Evolutionary conservation across 495 filamentous ascomycete species (phyloP).

Genomic region (Hypoxylon fragiforme): DNA sequence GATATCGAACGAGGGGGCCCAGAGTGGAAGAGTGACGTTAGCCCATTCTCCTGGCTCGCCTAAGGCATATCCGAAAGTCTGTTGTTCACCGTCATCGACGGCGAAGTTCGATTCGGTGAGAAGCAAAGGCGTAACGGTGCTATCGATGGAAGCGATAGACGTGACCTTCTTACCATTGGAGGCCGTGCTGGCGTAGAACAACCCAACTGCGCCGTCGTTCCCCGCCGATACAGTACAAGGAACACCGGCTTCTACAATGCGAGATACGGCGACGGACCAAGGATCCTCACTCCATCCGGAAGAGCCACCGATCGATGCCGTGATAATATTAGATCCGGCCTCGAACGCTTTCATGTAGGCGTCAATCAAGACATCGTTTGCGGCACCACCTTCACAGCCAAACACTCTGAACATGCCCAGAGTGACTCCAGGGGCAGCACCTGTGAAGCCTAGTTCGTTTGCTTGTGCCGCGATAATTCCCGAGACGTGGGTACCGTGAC

Average conservation of each 20-base stretch:
- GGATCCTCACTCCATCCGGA: constrained; percentile 60
- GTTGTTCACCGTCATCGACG: constrained; percentile 29
- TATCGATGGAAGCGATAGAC: constrained; percentile 59
- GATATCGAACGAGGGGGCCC: constrained; percentile 53
- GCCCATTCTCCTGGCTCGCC: constrained; percentile 45
- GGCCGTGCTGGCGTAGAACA: constrained; percentile 59
- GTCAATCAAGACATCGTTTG: constrained; percentile 57
- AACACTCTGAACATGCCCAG: constrained; percentile 60
- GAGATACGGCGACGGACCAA: constrained; percentile 56
- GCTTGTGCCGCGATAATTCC: constrained; percentile 59
- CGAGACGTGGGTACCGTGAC: constrained; percentile 54
- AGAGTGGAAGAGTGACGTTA: constrained; percentile 51
- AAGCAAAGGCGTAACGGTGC: constrained; percentile 45
- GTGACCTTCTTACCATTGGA: constrained; percentile 55
- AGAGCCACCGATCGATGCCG: constrained; percentile 60
- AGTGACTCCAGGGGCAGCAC: constrained; percentile 57
- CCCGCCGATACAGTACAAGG: constrained; percentile 59
- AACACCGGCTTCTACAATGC: constrained; percentile 59
- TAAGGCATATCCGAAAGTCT: constrained; percentile 44
- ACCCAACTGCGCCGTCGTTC: constrained; percentile 54
- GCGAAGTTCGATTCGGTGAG: constrained; percentile 43
- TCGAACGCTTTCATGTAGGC: constrained; percentile 61
- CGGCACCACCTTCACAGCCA: constrained; percentile 51
- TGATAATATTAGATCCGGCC: constrained; percentile 62
- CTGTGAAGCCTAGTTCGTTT: constrained; percentile 55